Base-by-base conservation (phyloP, 1,284 basidiomycete genomes). In the Anthracocystis setariae region DNA sequence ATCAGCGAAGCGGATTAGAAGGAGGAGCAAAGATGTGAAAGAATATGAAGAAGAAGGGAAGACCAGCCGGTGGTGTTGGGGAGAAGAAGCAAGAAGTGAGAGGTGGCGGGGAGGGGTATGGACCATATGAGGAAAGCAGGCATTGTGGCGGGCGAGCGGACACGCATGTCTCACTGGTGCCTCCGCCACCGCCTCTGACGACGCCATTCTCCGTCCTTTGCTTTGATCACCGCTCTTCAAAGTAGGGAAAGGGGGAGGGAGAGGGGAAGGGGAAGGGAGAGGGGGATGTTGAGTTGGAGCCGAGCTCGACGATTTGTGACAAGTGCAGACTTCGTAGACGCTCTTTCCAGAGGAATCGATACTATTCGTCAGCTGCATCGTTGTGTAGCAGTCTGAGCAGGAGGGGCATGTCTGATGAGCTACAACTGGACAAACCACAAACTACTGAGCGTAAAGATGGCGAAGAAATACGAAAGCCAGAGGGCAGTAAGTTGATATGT, bases 51-150 rank as follows among this genome's bases (percentile, higher is more conserved):
- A 21, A 17, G 35, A 38, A 13, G 43, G 23, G 43, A 51, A 46
- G 43, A 69, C 57, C 66, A 69, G 66, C 60, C 60, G 52, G 66
- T 64, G 60, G 55, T 69, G 55, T 60, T 60, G 60, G 58, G 66
- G 64, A 61, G 29, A 25, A 46, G 54, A 61, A 61, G 52, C 32
- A 48, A 46, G 56, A 8, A 51, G 43, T 38, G 18, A 23, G 20
- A 18, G 13, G 33, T 15, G 24, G 43, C 21, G 43, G 25, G 35
- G 46, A 54, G 23, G 21, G 18, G 4, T 29, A 35, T 37, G 12
- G 48, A 33, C 50, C 55, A 58, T 44, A 44, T 48, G 46, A 18
- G 55, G 42, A 50, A 54, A 37, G 15, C 37, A 18, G 37, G 38
- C 17, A 8, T 20, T 7, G 5, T 21, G 18, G 18, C 18, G 20